These are phyloP conservation scores for Gossypium schwendimanii DNA, from an alignment of 441 rosid genomes.

Conservation along the genomic window DNA sequence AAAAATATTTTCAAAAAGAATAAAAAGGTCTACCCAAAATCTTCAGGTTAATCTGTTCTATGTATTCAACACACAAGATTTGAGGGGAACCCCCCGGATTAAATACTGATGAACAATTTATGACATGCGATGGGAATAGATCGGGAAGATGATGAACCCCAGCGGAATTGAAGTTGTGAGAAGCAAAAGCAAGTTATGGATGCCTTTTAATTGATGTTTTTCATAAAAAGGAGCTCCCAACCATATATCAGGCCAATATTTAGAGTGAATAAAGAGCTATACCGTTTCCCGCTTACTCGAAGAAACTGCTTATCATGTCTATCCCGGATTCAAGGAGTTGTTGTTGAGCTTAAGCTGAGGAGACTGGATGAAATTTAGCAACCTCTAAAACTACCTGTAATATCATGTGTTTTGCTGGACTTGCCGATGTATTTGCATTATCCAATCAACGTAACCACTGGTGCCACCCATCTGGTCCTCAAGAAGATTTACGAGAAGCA, in stretches of 20 bases:
- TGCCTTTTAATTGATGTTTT: neutral
- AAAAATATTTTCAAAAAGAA: neutral
- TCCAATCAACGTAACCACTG: constrained; percentile 80
- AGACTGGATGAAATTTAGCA: neutral
- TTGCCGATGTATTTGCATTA: constrained; percentile 73
- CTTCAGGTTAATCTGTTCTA: neutral
- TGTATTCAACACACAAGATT: neutral
- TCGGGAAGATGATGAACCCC: neutral
- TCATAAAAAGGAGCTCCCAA: neutral
- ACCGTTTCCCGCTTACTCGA: neutral
- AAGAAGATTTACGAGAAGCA: constrained; percentile 70
- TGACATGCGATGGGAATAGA: neutral
- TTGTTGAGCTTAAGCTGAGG: neutral
- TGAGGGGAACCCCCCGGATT: neutral
- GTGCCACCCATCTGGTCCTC: constrained; percentile 79
- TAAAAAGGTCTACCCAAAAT: neutral
- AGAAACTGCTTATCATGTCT: neutral
- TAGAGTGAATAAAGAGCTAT: neutral
- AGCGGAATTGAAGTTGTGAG: neutral
- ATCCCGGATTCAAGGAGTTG: neutral
- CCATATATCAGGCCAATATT: neutral
- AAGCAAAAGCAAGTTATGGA: neutral
- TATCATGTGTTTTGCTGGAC: constrained; percentile 65
- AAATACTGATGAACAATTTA: neutral
- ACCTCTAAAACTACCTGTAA: constrained; percentile 24